These are phyloP conservation scores for Asparagopsis taxiformis DNA, from an alignment of 31 red algal species.

Conservation along the genomic window DNA sequence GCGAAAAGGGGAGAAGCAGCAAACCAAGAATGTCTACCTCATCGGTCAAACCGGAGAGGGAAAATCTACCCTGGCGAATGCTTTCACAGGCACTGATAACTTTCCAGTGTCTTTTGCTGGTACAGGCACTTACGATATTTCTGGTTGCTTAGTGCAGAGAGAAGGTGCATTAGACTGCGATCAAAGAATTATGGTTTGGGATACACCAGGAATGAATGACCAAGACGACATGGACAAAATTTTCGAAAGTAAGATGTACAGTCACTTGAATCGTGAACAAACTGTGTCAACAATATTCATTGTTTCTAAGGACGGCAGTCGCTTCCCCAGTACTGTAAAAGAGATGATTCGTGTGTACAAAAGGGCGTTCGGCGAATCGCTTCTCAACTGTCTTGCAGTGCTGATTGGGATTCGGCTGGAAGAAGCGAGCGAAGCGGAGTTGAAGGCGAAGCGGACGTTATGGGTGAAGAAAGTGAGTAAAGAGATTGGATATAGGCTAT, in stretches of 20 bases:
- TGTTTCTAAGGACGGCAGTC: constrained; percentile 16
- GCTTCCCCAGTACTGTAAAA: not conserved
- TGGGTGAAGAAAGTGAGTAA: not conserved
- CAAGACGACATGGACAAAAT: not conserved
- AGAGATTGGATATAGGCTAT: not conserved
- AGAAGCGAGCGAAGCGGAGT: not conserved
- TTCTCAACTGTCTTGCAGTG: not conserved
- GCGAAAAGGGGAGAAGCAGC: not conserved
- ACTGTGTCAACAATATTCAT: constrained; percentile 15
- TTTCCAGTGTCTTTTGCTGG: constrained; percentile 21
- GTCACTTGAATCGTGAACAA: constrained; percentile 4
- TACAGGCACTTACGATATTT: constrained; percentile 7
- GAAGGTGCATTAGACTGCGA: not conserved
- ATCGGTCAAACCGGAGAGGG: constrained; percentile 15
- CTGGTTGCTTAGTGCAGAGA: not conserved
- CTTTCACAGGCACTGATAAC: not conserved
- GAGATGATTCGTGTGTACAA: not conserved
- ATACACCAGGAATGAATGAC: constrained; percentile 32
- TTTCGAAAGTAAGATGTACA: constrained; percentile 2
- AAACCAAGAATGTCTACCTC: constrained; percentile 9
- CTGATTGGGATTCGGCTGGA: not conserved
- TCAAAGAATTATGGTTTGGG: constrained; percentile 3
- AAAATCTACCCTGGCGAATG: constrained; percentile 15
- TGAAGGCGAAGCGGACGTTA: not conserved
- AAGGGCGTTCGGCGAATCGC: not conserved